phyloP scores from a whole-genome alignment of 1,284 basidiomycete species.

The Somion occarium region DNA sequence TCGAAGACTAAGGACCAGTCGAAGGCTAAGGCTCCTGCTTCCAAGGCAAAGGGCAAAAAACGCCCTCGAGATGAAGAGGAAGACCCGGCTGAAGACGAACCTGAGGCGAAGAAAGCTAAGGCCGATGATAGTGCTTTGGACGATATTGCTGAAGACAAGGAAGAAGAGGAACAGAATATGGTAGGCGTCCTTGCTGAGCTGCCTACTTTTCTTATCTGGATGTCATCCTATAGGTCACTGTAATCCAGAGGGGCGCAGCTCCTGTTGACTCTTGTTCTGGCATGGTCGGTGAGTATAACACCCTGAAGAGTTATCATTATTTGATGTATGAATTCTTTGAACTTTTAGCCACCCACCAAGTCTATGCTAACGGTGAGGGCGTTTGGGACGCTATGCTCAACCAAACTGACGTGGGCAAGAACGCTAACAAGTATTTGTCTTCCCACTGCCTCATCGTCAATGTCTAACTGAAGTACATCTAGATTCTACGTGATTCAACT shows the following conservation, averaged over 20 bases:
- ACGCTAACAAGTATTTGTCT: conserved; percentile 54
- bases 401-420: conserved; percentile 57
- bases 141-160: conserved; percentile 14
- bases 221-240: conserved; percentile 47
- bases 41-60: conserved; percentile 23
- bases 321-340: neutral
- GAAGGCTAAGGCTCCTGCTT: conserved; percentile 15
- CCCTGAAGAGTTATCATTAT: neutral
- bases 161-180: conserved; percentile 29
- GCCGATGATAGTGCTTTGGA: conserved; percentile 1
- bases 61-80: conserved; percentile 21
- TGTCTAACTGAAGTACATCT: neutral
- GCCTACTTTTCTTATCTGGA: too few species aligned
- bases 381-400: conserved; percentile 70
- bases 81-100: conserved; percentile 14
- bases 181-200: neutral
- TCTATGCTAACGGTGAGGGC: conserved; percentile 41
- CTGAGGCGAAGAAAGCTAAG: conserved; percentile 36
- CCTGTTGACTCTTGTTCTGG: conserved; percentile 52
- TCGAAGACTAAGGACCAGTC: conserved; percentile 5
- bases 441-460: too few species aligned
- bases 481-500: conserved; percentile 66
- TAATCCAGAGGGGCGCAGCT: conserved; percentile 54
- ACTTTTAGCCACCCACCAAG: conserved; percentile 48
- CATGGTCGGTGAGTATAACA: conserved; percentile 40